Evolutionary conservation across 208 protist genomes (phyloP).

Genomic region (Zelonia costaricensis): DNA sequence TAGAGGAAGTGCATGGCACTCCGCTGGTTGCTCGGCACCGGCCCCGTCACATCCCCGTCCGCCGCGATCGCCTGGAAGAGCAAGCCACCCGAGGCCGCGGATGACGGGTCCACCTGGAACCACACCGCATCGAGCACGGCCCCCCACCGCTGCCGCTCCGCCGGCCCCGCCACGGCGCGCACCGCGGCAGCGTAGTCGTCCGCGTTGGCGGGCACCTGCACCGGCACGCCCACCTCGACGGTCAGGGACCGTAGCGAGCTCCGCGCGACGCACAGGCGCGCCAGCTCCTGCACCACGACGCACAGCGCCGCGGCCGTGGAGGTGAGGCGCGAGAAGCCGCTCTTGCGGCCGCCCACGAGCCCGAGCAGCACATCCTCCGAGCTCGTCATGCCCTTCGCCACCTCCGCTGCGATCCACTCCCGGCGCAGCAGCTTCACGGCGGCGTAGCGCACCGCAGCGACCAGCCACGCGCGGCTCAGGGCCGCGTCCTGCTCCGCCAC

Average conservation of each 20-base stretch:
- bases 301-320: slow-evolving; percentile 26
- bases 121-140: slow-evolving; percentile 70
- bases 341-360: slow-evolving; percentile 1
- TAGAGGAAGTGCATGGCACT: slow-evolving; percentile 41
- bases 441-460: slow-evolving; percentile 33
- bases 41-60: slow-evolving; percentile 1
- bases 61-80: slow-evolving; percentile 22
- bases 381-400: slow-evolving; percentile 17
- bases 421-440: slow-evolving; percentile 26
- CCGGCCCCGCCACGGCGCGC: slow-evolving; percentile 28
- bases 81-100: slow-evolving; percentile 47
- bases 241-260: slow-evolving; percentile 10
- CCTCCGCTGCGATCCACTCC: slow-evolving; percentile 18
- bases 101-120: slow-evolving; percentile 67
- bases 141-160: slow-evolving; percentile 57
- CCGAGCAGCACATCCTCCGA: slow-evolving; percentile 24
- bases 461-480: slow-evolving; percentile 34
- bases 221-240: slow-evolving; percentile 26
- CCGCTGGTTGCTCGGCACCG: slow-evolving; percentile 3
- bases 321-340: slow-evolving; percentile 7
- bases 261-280: slow-evolving; percentile 15
- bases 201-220: slow-evolving; percentile 29
- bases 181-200: slow-evolving; percentile 31
- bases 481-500: no score
- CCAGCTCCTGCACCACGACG: slow-evolving; percentile 30